Evolutionary conservation across 192 early-diverging fungal genomes (phyloP).

Genomic region (Umbelopsis sp.): DNA sequence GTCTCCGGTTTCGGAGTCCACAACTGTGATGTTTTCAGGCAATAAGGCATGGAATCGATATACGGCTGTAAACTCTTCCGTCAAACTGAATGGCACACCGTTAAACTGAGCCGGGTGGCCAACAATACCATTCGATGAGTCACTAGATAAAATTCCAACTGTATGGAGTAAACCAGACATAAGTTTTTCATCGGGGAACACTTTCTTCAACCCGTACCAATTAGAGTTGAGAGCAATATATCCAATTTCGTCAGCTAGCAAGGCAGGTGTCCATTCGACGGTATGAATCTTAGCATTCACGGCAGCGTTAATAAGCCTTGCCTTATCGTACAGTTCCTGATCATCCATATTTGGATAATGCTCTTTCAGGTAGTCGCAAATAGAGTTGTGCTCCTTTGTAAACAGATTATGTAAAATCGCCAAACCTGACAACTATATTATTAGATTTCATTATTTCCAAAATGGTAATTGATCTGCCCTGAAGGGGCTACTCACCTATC

Average conservation of each 20-base stretch:
- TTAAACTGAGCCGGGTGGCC: neutral
- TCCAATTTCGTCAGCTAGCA: constrained; percentile 5
- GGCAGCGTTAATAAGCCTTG: neutral
- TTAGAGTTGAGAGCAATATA: constrained; percentile 10
- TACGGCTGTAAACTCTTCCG: constrained; percentile 7
- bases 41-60: constrained; percentile 8
- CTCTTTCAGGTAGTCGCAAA: constrained; percentile 3
- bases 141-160: neutral
- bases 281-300: constrained; percentile 16
- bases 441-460: neutral
- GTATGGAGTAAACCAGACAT: neutral
- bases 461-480: neutral
- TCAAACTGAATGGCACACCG: constrained; percentile 1
- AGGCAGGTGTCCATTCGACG: constrained; percentile 8
- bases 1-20: neutral
- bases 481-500: neutral
- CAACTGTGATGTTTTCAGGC: neutral
- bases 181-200: neutral
- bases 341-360: constrained; percentile 1
- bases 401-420: neutral
- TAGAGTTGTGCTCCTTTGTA: constrained; percentile 17
- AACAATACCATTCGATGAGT: neutral
- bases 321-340: constrained; percentile 20
- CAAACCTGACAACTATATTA: neutral
- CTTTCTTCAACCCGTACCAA: constrained; percentile 9